A percentile compares a stretch with the other conserved stretches of the same genome.
These are phyloP conservation scores for Chromera velia DNA, from an alignment of 73 alveolate genomes.

Conservation along the genomic window DNA sequence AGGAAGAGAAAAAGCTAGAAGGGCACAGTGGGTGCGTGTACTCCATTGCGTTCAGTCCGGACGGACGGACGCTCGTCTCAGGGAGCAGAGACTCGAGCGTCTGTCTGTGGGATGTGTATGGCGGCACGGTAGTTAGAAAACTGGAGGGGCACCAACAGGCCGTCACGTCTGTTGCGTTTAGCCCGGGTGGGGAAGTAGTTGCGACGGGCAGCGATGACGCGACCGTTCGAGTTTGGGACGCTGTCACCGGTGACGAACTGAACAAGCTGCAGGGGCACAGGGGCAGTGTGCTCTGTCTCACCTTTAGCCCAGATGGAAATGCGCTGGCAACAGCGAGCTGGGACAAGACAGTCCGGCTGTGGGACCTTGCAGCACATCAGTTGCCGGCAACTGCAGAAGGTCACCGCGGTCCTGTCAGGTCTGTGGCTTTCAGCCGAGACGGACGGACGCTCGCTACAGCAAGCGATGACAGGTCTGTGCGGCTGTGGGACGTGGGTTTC, in stretches of 20 bases:
- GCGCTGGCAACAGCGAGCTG: no score
- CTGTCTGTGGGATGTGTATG: neutral
- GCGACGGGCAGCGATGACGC: slow-evolving; percentile 22
- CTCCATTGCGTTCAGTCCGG: neutral
- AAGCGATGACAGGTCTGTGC: slow-evolving; percentile 17
- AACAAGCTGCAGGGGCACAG: slow-evolving; percentile 11
- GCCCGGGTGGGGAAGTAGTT: slow-evolving; percentile 9
- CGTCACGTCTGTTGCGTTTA: slow-evolving; percentile 8
- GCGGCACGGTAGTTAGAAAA: neutral
- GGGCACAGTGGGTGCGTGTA: neutral
- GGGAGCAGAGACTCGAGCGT: neutral
- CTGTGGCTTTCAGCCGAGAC: slow-evolving; percentile 24
- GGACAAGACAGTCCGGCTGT: no score
- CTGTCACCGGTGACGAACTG: neutral
- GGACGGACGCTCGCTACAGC: slow-evolving; percentile 7
- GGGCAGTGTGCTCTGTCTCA: slow-evolving; percentile 10
- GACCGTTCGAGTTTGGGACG: slow-evolving; percentile 5
- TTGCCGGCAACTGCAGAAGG: slow-evolving; percentile 16
- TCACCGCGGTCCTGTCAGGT: slow-evolving; percentile 19
- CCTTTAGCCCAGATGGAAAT: no score
- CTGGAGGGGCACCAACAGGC: slow-evolving; percentile 5
- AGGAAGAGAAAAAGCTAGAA: neutral
- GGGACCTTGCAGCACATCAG: no score
- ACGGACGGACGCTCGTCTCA: neutral
- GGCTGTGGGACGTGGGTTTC: slow-evolving; percentile 13